A percentile compares a stretch with the other conserved stretches of the same genome.
Conservation (phyloP, 139 green algal species). For the Chara braunii region DNA sequence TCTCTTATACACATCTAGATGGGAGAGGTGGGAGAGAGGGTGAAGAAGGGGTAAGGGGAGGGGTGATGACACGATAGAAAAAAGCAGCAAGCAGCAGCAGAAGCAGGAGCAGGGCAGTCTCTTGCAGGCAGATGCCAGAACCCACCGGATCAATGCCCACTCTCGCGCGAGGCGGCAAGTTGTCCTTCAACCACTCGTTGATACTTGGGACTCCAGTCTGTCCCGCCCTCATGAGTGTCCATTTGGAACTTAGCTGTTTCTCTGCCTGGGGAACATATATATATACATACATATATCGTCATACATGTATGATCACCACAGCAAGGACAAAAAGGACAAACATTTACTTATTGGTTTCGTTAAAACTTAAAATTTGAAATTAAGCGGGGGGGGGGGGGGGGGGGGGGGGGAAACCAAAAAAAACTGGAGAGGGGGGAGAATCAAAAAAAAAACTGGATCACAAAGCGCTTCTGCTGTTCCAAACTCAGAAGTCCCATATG, state of each 20-base stretch:
- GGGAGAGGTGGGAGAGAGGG: not conserved
- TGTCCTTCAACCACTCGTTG: constrained; percentile 38
- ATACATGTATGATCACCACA: not conserved
- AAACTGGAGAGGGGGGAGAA: not conserved
- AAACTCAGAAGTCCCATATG: no score
- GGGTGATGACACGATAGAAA: no score
- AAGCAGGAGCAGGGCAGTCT: not conserved
- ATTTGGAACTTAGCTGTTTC: constrained; percentile 31
- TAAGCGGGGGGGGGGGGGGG: not conserved
- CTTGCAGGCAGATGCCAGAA: not conserved
- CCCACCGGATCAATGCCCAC: constrained; percentile 46
- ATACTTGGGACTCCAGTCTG: constrained; percentile 30
- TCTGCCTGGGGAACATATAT: constrained; percentile 27
- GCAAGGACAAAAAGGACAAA: not conserved
- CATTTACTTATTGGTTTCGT: not conserved
- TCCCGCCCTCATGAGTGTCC: constrained; percentile 40
- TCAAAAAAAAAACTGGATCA: constrained; percentile 13
- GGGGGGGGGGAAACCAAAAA: not conserved
- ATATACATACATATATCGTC: not conserved
- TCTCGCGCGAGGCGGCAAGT: constrained; percentile 9
- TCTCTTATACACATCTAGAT: no score
- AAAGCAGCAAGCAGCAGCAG: not conserved
- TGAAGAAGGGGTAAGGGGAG: not conserved
- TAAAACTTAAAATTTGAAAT: not conserved
- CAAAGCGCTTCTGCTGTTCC: no score